These are phyloP conservation scores for Amanita thiersii DNA, from an alignment of 768 basidiomycete genomes.

Conservation along the genomic window DNA sequence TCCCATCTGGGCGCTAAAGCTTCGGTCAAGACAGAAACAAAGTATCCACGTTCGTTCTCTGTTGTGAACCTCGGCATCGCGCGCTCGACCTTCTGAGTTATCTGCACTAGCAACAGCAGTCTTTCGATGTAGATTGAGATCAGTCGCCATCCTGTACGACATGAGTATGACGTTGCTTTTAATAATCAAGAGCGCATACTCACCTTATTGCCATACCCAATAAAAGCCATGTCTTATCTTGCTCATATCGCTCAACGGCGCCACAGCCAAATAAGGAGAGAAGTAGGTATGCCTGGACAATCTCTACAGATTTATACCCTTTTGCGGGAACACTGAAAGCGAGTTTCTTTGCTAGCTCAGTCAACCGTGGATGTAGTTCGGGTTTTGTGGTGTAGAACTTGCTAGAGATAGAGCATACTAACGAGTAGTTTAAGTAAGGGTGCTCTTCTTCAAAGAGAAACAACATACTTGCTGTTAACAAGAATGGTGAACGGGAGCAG, in stretches of 20 bases:
- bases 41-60: constrained; percentile 92
- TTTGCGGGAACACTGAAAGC: constrained; percentile 81
- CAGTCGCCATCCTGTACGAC: constrained; percentile 77
- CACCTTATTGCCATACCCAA: constrained; percentile 82
- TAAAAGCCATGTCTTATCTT: constrained; percentile 89
- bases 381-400: constrained; percentile 80
- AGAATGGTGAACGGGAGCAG: constrained; percentile 89
- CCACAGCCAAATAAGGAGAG: constrained; percentile 88
- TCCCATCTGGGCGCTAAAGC: constrained; percentile 92
- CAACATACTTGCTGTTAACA: constrained; percentile 81
- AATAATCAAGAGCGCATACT: constrained; percentile 13
- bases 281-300: constrained; percentile 91
- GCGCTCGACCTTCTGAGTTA: constrained; percentile 70
- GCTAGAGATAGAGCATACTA: constrained; percentile 93
- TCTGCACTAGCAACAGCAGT: constrained; percentile 53
- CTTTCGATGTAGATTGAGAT: constrained; percentile 92
- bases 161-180: not conserved
- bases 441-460: constrained; percentile 5
- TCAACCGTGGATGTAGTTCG: constrained; percentile 72
- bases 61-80: constrained; percentile 84
- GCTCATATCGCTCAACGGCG: constrained; percentile 93
- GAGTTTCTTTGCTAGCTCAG: constrained; percentile 79
- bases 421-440: constrained; percentile 4
- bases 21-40: constrained; percentile 81
- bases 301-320: constrained; percentile 91